Conservation (phyloP, 345 rosid species). For the Clausena lansium region DNA sequence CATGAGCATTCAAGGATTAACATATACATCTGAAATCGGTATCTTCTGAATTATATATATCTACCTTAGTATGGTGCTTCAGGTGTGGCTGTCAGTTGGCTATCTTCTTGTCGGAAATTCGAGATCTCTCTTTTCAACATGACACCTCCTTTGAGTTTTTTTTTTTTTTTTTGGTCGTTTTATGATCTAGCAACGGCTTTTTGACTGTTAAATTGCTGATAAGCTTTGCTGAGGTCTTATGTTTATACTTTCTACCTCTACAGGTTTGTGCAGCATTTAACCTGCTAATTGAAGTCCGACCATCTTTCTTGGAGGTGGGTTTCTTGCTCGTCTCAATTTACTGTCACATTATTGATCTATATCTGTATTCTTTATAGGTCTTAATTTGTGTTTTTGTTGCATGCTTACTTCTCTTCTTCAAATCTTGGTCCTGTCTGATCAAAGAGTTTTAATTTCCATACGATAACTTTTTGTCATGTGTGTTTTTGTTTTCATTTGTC, state of each 20-base stretch:
- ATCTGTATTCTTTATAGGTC: neutral
- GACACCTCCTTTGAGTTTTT: neutral
- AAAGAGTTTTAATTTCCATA: neutral
- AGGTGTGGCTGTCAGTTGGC: neutral
- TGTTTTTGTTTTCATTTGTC: neutral
- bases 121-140: neutral
- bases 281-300: conserved; percentile 77
- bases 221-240: conserved; percentile 15
- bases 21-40: neutral
- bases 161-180: neutral
- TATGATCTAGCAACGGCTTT: neutral
- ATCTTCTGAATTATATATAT: neutral
- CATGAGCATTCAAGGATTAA: neutral
- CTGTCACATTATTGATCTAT: neutral
- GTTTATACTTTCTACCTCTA: conserved; percentile 2
- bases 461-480: neutral
- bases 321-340: conserved; percentile 16
- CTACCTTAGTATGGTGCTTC: neutral
- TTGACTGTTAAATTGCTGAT: conserved; percentile 4
- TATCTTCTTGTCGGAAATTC: neutral
- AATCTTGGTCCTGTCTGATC: neutral
- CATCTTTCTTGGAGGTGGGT: conserved; percentile 73
- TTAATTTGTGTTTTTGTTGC: neutral
- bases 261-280: conserved; percentile 97
- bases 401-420: neutral